Base-by-base conservation (phyloP, 2,329 filamentous ascomycete species). In the Sordariomycetes sp. region DNA sequence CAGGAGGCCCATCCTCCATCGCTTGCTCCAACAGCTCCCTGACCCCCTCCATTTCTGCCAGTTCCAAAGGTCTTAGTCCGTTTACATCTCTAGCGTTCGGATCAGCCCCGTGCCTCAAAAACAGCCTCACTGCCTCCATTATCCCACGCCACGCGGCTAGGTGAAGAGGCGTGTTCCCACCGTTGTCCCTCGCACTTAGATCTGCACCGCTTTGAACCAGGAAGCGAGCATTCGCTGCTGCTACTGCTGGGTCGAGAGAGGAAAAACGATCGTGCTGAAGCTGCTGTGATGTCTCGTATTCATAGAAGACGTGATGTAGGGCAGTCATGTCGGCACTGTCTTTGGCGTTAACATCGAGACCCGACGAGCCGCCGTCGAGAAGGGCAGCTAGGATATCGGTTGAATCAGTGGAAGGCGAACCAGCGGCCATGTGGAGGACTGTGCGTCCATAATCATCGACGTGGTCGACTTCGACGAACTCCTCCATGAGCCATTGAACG, bases 91-190 rank as follows among this genome's bases (percentile, higher is more conserved):
- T 25, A n/a, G n/a, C 23, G n/a, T 9, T 25, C 23, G 23, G 23
- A 25, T 25, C 23, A n/a, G 23, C 23, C 9, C 23, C 23, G n/a
- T 25, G 23, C n/a, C 23, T 9, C n/a, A 25, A 25, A 25, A 25
- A 25, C 23, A 25, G n/a, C 9, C 23, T 9, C n/a, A 25, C 23
- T n/a, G 23, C 23, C n/a, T 25, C 23, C 23, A 25, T 25, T 9
- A 25, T 25, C 9, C 23, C 23, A 9, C 33, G 6, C 34, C 34
- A 36, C 8, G 27, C 34, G 8, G 27, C 34, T 5, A 31, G 17
- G 23, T 36, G 34, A 16, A 36, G 26, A n/a, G 27, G 16, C 11
- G 34, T 31, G 21, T 36, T 36, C 7, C 27, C 34, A 8, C 15
- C 19, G 8, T 15, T 24, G 31, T 36, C 34, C 15, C 20, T 17